Conservation (phyloP, 1,284 basidiomycete genomes). For the Melampsora abietis-canadensis region DNA sequence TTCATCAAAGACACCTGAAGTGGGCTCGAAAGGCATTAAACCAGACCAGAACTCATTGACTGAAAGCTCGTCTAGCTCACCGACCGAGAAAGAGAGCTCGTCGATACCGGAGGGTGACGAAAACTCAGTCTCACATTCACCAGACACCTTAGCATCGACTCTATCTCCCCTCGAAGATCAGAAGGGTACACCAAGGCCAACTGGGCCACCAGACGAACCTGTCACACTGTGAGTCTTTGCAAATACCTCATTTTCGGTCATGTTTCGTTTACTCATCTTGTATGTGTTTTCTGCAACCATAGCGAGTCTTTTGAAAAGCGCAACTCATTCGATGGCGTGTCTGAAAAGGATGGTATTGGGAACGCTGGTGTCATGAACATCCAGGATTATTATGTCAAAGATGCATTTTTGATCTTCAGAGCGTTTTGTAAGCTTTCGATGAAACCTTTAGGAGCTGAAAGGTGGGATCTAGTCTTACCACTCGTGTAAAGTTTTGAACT, state of each 20-base stretch:
- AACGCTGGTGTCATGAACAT: conserved; percentile 47
- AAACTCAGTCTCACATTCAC: neutral
- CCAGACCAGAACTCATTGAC: neutral
- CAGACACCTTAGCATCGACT: neutral
- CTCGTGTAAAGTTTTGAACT: conserved; percentile 21
- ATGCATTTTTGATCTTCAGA: conserved; percentile 92
- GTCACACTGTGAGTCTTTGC: conserved; percentile 31
- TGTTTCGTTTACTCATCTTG: conserved; percentile 9
- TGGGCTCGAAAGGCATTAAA: neutral
- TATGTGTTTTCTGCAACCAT: conserved; percentile 1
- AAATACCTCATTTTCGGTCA: neutral
- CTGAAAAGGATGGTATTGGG: conserved; percentile 45
- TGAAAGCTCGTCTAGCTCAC: neutral
- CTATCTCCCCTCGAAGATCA: neutral
- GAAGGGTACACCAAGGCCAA: conserved; percentile 4
- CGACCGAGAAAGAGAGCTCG: neutral
- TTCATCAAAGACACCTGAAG: neutral
- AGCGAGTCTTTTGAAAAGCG: conserved; percentile 50
- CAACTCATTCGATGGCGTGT: conserved; percentile 46
- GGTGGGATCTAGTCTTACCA: conserved; percentile 57
- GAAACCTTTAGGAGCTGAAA: conserved; percentile 88
- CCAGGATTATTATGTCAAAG: conserved; percentile 83
- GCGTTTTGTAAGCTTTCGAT: conserved; percentile 95
- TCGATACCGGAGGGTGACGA: neutral
- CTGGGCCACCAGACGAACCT: conserved; percentile 18